These are phyloP conservation scores for Fagus crenata DNA, from an alignment of 306 rosid species.

Conservation along the genomic window DNA sequence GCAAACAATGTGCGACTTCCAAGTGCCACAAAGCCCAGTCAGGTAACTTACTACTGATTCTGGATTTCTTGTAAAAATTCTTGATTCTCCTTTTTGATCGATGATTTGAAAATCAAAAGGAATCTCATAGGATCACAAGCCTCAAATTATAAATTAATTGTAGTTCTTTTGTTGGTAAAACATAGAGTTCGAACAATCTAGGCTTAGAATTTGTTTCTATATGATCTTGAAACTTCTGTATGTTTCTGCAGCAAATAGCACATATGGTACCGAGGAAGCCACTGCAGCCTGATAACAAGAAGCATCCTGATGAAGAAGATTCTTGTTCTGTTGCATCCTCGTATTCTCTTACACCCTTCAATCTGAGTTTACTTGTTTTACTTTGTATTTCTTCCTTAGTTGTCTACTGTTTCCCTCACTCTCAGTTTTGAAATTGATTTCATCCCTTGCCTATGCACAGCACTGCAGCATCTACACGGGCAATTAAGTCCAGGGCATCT, in stretches of 20 bases:
- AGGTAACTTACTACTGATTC: slow-evolving; percentile 54
- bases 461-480: slow-evolving; percentile 46
- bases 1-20: slow-evolving; percentile 43
- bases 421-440: slow-evolving; percentile 28
- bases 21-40: slow-evolving; percentile 58
- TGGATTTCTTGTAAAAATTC: neutral
- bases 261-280: slow-evolving; percentile 59
- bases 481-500: slow-evolving; percentile 52
- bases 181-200: neutral
- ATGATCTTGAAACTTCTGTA: slow-evolving; percentile 20
- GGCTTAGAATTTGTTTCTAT: neutral
- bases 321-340: slow-evolving; percentile 75
- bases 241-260: slow-evolving; percentile 62
- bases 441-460: slow-evolving; percentile 54
- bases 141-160: neutral
- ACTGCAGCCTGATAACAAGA: slow-evolving; percentile 75
- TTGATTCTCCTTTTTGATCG: neutral
- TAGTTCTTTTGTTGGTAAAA: neutral
- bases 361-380: slow-evolving; percentile 6
- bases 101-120: neutral
- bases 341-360: slow-evolving; percentile 59
- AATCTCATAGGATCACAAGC: neutral
- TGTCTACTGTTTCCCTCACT: slow-evolving; percentile 12
- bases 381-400: slow-evolving; percentile 16
- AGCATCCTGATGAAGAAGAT: slow-evolving; percentile 91